A percentile compares a stretch with the other conserved stretches of the same genome.
phyloP scores from a whole-genome alignment of 2,329 filamentous ascomycete species.

The Fusarium sp. region DNA sequence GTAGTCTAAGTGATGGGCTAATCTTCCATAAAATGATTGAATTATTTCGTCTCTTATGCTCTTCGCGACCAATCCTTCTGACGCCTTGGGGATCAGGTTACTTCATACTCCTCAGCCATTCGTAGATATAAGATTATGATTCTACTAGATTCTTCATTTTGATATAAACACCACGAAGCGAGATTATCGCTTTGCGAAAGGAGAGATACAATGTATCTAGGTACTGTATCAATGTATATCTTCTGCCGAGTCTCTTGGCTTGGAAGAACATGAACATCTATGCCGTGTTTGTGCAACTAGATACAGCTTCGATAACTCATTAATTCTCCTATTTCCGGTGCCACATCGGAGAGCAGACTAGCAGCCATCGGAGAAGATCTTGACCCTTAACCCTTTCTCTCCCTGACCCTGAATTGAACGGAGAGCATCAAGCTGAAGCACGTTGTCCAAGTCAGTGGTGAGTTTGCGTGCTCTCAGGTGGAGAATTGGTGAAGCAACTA shows the following conservation, averaged over 20 bases:
- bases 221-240: not conserved
- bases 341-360: conserved; percentile 1
- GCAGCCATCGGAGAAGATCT: conserved; percentile 14
- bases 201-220: not conserved
- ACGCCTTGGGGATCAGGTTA: too few species aligned
- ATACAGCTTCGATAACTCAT: conserved; percentile 3
- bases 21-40: too few species aligned
- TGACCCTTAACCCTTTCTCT: conserved; percentile 1
- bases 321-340: not conserved
- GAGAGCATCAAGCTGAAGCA: conserved; percentile 20
- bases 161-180: not conserved
- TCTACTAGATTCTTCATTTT: not conserved
- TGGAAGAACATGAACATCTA: conserved; percentile 6
- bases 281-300: conserved; percentile 15
- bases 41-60: too few species aligned
- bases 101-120: not conserved
- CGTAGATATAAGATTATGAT: not conserved
- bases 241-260: not conserved
- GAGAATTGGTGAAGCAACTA: conserved; percentile 32
- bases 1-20: too few species aligned
- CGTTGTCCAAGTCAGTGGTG: conserved; percentile 31
- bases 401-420: conserved; percentile 11
- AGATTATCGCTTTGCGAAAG: not conserved
- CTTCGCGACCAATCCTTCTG: too few species aligned
- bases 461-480: conserved; percentile 34